Evolutionary conservation across 2,329 filamentous ascomycete species (phyloP), one percentile per base, ranked within the genome.

Genomic region (Phyllosticta citribraziliensis): DNA sequence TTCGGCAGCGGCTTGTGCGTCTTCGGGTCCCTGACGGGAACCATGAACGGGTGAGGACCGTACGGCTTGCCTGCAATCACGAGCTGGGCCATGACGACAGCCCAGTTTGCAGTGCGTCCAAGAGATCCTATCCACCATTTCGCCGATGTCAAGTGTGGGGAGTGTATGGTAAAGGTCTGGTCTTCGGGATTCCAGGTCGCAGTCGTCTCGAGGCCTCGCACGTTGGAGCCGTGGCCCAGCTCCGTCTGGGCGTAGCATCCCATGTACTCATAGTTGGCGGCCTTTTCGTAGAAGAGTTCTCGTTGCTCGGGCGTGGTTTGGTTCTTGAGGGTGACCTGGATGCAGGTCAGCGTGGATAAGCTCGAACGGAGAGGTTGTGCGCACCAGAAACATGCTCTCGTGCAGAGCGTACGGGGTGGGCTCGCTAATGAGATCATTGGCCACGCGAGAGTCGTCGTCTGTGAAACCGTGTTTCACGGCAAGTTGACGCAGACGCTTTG

Each of bases 111-210:
- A 2, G 86, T 86, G 67, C 87, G 81, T 57, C 88, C 89, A 3
- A 92, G 79, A 11, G 87, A 88, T 1, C 89, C 89, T 67, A 91
- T 91, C 89, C 89, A 92, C 88, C 88, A 93, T 70, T 93, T 93
- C 35, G 86, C 87, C 0, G 88, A 83, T 1, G 88, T 91, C 61
- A 91, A 78, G 64, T 84, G 79, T 10, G 88, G 88, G 0, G 87
- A 89, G 73, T 91, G 84, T 40, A 92, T 79, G 14, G 79, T 86
- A 68, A 92, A 91, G 2, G 85, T 89, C 79, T 89, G 87, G 73
- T 89, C 86, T 5, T 85, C 77, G 0, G 83, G 76, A 68, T 89
- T 87, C 87, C 87, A 91, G 0, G 84, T 89, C 1, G 87, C 87
- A 0, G 82, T 85, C 0, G 85, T 88, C 73, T 88, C 85, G 17